phyloP scores from a whole-genome alignment of 495 filamentous ascomycete species.

The Neurospora africana region DNA sequence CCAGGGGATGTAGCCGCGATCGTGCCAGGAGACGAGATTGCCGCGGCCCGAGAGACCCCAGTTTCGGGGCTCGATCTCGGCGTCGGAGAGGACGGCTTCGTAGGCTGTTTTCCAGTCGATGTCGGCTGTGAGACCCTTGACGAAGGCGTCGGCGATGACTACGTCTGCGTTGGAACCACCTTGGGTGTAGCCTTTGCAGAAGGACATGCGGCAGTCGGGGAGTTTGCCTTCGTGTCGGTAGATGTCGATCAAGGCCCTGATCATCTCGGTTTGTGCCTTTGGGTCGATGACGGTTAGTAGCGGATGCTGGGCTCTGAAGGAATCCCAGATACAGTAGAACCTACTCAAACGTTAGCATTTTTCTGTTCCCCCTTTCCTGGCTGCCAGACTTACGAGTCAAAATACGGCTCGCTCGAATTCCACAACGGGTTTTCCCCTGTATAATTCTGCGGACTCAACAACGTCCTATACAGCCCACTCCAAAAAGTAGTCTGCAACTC shows the following conservation, averaged over 20 bases:
- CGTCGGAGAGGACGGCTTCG: constrained; percentile 58
- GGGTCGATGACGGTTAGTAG: constrained; percentile 60
- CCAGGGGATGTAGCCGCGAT: constrained; percentile 49
- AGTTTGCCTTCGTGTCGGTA: constrained; percentile 53
- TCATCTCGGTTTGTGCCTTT: constrained; percentile 52
- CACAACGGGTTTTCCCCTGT: constrained; percentile 66
- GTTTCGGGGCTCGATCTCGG: constrained; percentile 51
- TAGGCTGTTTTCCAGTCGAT: constrained; percentile 62
- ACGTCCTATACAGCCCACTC: constrained; percentile 55
- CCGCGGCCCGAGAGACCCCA: constrained; percentile 59
- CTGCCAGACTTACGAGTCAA: constrained; percentile 42
- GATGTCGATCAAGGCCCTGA: constrained; percentile 57
- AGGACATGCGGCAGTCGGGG: constrained; percentile 48
- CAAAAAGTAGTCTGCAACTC: constrained; percentile 54
- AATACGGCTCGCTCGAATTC: constrained; percentile 64
- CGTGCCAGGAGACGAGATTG: constrained; percentile 50
- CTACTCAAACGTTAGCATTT: constrained; percentile 5
- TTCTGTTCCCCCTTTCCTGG: constrained; percentile 16
- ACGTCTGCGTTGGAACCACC: constrained; percentile 69
- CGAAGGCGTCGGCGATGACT: constrained; percentile 53
- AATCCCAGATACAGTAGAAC: constrained; percentile 71
- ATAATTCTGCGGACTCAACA: constrained; percentile 63
- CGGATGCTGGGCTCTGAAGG: constrained; percentile 58
- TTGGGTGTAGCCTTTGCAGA: constrained; percentile 60
- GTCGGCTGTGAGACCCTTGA: constrained; percentile 50